Evolutionary conservation across 2,329 filamentous ascomycete genomes (phyloP).

Genomic region (Stachybotrys chartarum): DNA sequence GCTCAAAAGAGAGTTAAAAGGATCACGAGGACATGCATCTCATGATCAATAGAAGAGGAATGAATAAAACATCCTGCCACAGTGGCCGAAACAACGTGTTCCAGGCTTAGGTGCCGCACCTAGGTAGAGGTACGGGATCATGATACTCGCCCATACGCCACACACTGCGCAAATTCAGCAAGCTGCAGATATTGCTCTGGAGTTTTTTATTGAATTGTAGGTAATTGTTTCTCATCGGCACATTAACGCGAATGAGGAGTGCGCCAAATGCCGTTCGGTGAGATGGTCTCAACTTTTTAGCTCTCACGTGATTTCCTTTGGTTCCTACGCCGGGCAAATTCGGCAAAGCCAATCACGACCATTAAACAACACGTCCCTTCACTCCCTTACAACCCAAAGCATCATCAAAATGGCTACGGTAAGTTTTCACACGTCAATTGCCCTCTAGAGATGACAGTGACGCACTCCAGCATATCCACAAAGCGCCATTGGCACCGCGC

Average conservation of each 20-base stretch:
- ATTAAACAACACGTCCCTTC: constrained; percentile 40
- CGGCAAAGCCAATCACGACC: constrained; percentile 39
- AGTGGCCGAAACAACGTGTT: too few relatives aligned
- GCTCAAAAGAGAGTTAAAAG: background rate
- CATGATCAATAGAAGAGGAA: background rate
- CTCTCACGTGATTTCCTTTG: constrained; percentile 25
- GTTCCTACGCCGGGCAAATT: constrained; percentile 27
- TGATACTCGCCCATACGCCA: too few relatives aligned
- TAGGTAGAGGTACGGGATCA: too few relatives aligned
- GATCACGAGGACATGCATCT: background rate
- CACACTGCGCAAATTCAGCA: too few relatives aligned
- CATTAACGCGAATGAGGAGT: background rate
- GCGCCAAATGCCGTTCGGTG: background rate
- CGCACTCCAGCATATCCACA: constrained; percentile 7
- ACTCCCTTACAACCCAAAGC: constrained; percentile 38
- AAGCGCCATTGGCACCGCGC: constrained; percentile 10
- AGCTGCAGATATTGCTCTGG: too few relatives aligned
- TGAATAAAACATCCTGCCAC: background rate
- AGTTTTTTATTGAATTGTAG: too few relatives aligned
- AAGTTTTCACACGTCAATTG: constrained; percentile 33
- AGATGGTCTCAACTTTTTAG: background rate
- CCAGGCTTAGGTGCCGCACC: too few relatives aligned
- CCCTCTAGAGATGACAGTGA: background rate
- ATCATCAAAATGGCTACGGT: constrained; percentile 62
- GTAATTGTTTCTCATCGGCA: too few relatives aligned